Conservation (phyloP, 306 rosid species). For the Glycyrrhiza uralensis region DNA sequence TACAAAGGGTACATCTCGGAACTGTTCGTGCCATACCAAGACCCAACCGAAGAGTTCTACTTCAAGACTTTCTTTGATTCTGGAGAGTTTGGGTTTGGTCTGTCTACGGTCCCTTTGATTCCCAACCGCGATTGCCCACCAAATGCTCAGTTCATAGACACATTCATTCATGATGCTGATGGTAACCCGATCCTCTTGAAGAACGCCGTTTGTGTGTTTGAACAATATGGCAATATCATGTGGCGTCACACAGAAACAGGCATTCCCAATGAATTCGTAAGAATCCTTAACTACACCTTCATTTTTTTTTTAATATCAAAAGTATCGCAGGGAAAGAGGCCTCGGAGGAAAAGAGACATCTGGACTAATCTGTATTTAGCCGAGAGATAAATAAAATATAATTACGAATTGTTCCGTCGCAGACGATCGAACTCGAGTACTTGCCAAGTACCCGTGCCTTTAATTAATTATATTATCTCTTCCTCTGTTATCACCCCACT, state of each 20-base stretch:
- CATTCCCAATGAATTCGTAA: constrained; percentile 11
- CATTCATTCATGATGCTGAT: not conserved
- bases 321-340: too few species aligned
- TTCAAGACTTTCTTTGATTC: constrained; percentile 25
- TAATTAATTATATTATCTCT: too few species aligned
- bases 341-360: too few species aligned
- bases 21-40: constrained; percentile 38
- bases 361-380: too few species aligned
- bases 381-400: too few species aligned
- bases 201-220: constrained; percentile 36
- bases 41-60: constrained; percentile 35
- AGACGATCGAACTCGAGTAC: too few species aligned
- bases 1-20: too few species aligned
- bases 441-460: too few species aligned
- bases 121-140: constrained; percentile 38
- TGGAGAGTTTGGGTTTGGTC: constrained; percentile 43
- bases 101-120: constrained; percentile 26
- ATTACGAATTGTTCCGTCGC: too few species aligned
- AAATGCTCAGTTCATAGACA: constrained; percentile 24
- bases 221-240: constrained; percentile 30
- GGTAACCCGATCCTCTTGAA: constrained; percentile 2
- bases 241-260: too few species aligned
- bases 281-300: too few species aligned
- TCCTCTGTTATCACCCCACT: too few species aligned
- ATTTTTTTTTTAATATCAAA: not conserved